Conservation (phyloP, 345 rosid species). For the Lumnitzera littorea region DNA sequence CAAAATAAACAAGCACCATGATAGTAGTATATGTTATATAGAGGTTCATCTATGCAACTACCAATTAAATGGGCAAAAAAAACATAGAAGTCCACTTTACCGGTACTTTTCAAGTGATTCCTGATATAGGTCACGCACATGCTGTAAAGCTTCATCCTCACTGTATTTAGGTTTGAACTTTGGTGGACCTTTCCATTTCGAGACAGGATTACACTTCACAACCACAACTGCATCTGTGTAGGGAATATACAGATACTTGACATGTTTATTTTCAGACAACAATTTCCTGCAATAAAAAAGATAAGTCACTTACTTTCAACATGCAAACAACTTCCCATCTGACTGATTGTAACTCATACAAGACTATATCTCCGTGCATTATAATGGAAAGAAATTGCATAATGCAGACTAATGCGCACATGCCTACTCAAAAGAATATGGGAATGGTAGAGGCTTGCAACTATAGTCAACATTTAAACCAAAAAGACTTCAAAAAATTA, state of each 20-base stretch:
- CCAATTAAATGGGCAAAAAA: not conserved
- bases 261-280: conserved; percentile 83
- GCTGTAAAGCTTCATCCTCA: conserved; percentile 61
- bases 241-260: conserved; percentile 85
- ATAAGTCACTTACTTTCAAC: not conserved
- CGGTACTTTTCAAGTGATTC: conserved; percentile 67
- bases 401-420: no score
- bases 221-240: conserved; percentile 80
- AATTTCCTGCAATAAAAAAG: conserved; percentile 51
- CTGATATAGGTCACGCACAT: conserved; percentile 59
- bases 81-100: conserved; percentile 27
- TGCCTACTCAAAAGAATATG: no score
- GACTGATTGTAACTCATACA: no score
- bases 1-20: not conserved
- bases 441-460: no score
- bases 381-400: no score
- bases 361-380: no score
- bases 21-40: not conserved
- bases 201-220: conserved; percentile 88
- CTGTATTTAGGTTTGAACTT: conserved; percentile 72
- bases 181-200: conserved; percentile 85
- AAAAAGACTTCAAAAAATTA: conserved; percentile 6
- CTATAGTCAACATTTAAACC: no score
- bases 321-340: conserved; percentile 1
- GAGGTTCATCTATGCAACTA: not conserved